Conservation (phyloP, 129 eudicot species). For the Escallonia herrerae region DNA sequence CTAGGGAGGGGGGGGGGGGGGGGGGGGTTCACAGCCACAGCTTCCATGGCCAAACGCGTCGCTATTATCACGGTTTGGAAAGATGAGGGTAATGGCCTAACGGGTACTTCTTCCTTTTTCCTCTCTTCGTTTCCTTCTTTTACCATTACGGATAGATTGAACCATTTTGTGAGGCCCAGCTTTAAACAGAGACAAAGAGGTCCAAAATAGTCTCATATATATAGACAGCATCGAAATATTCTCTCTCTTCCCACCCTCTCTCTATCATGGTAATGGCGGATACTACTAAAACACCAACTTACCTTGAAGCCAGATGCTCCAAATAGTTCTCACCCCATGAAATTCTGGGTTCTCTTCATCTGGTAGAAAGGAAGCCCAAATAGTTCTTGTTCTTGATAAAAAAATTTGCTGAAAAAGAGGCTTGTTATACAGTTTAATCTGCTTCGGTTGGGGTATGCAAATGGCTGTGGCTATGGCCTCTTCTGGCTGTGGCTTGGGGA, state of each 20-base stretch:
- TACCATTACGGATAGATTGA: neutral
- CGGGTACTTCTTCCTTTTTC: constrained; percentile 2
- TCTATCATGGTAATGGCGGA: constrained; percentile 58
- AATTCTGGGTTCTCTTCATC: constrained; percentile 15
- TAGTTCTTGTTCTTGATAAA: too few relatives aligned
- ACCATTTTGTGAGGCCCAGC: neutral
- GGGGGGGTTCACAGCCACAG: too few relatives aligned
- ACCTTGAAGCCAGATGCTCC: constrained; percentile 17
- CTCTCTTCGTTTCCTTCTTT: neutral
- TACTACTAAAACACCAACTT: constrained; percentile 29
- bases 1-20: too few relatives aligned
- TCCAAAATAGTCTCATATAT: neutral
- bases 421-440: neutral
- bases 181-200: neutral
- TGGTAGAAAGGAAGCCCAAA: neutral
- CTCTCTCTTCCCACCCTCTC: neutral
- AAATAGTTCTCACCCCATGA: constrained; percentile 18
- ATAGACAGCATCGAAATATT: constrained; percentile 12
- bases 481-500: constrained; percentile 29
- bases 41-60: constrained; percentile 10
- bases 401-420: neutral
- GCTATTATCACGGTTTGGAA: neutral
- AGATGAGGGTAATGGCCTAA: constrained; percentile 8
- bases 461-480: constrained; percentile 79
- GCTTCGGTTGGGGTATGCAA: constrained; percentile 11